A percentile compares a stretch with the other conserved stretches of the same genome.
phyloP scores from a whole-genome alignment of 345 rosid genomes.

The Clausena lansium region DNA sequence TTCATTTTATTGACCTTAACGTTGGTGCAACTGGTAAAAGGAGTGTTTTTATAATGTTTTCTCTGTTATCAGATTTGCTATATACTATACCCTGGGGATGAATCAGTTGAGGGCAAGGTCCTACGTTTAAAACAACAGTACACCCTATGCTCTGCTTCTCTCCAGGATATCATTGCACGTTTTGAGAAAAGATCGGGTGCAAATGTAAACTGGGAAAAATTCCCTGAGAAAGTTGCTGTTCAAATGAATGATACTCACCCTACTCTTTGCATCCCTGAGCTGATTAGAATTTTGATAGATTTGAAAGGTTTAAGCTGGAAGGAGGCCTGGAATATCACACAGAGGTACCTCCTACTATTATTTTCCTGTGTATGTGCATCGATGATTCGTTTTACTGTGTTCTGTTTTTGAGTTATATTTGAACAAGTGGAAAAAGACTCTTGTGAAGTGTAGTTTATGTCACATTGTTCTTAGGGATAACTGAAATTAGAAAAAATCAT shows the following conservation, averaged over 20 bases:
- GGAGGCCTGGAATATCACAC: conserved; percentile 74
- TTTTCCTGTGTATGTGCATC: not conserved
- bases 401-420: not conserved
- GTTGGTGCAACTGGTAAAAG: not conserved
- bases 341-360: conserved; percentile 38
- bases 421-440: not conserved
- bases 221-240: conserved; percentile 79
- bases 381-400: not conserved
- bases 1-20: conserved; percentile 9
- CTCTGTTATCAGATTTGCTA: conserved; percentile 50
- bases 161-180: conserved; percentile 67
- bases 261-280: conserved; percentile 74
- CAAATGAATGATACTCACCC: conserved; percentile 91
- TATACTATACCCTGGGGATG: conserved; percentile 85
- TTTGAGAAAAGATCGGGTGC: conserved; percentile 74
- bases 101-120: conserved; percentile 65
- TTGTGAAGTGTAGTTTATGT: not conserved
- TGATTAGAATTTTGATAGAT: conserved; percentile 73
- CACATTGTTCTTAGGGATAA: not conserved
- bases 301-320: conserved; percentile 71
- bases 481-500: not conserved
- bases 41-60: not conserved
- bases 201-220: conserved; percentile 60
- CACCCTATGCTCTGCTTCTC: conserved; percentile 80
- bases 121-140: conserved; percentile 86